Base-by-base conservation (phyloP, 352 stramenopile species). In the Blastocystis sp. region DNA sequence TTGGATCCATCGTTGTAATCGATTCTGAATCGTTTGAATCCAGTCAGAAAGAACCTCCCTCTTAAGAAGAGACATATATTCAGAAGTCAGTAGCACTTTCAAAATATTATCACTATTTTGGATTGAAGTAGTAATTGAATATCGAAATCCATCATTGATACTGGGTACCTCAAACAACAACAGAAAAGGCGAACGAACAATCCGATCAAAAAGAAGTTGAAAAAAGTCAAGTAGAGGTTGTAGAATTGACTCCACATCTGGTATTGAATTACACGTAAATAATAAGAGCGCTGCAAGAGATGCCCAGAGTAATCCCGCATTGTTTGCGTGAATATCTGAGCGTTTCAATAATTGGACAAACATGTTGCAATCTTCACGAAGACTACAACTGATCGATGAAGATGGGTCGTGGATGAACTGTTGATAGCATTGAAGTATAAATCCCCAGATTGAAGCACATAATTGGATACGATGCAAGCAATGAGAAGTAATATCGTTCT, bases 101-200 rank as follows among this genome's bases (percentile, higher is more conserved):
- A 85, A 11, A 41, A 85, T 3, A 24, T 20, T 13, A 43, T 85
- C 73, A 65, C 53, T 85, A 34, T 85, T 66, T 45, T 66, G 45
- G 20, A 85, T 68, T 9, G 73, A 85, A 20, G 34, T 64, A 43
- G 34, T 20, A 6, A 85, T 26, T 13, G 65, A 39, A 45, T 69
- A 85, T 18, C 73, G 73, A 41, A 85, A 85, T 37, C n/a, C 50
- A 20, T 85, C 73, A 45, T 68, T 47, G 11, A 65, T 34, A 6
- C 43, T 30, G n/a, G 73, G 73, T 13, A 53, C 50, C n/a, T 85
- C 50, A 43, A 85, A 85, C n/a, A 66, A 26, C 18, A 85, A 8
- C 5, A 85, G 9, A n/a, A 54, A 39, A 13, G 13, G 6, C 13
- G 73, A 69, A 9, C 9, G 3, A 0, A 85, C 16, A 13, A 50